Evolutionary conservation across 1,139 yeast species (phyloP), one percentile per base, ranked within the genome.

Genomic region (Yamadazyma dushanensis): DNA sequence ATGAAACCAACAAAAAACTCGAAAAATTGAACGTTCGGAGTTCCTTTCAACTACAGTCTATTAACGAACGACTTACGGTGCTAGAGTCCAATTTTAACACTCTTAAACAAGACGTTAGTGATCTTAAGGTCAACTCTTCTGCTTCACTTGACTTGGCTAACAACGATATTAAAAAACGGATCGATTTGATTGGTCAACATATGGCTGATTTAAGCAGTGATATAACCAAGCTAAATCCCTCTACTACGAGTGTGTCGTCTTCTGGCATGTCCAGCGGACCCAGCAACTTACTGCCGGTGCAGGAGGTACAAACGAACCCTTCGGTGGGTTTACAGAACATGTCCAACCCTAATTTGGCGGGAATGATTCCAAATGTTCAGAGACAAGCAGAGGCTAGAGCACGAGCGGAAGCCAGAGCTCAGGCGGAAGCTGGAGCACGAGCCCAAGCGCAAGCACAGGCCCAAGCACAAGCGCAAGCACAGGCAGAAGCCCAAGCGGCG

Each of bases 1-100:
- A 34, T 24, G 46, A 47, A 27, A 51, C 48, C 23, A 54, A 53
- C 32, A 54, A 53, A 30, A 59, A 53, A 37, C 36, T 61, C n/a
- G 51, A 47, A 27, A 29, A 37, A 14, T n/a, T 47, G 3, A 45
- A 39, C 21, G 38, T 44, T 9, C 37, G 54, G 21, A 44, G 57
- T n/a, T 46, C 54, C 25, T 44, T 54, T 40, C 61, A 58, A 24
- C 32, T 62, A 16, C 57, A 57, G 32, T 51, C 52, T 24, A 47
- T 61, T 16, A 53, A 52, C 28, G 63, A 57, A 14, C 45, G 61
- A 24, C 33, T 61, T 8, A 56, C 51, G 5, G 31, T 26, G 3
- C 24, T 50, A n/a, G 51, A 49, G 22, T 20, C 13, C 2, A 30
- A 26, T 7, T 26, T 48, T 4, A 17, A 30, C 5, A 19, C 8